phyloP scores from a whole-genome alignment of 352 stramenopile genomes.

The Globisporangium irregulare region DNA sequence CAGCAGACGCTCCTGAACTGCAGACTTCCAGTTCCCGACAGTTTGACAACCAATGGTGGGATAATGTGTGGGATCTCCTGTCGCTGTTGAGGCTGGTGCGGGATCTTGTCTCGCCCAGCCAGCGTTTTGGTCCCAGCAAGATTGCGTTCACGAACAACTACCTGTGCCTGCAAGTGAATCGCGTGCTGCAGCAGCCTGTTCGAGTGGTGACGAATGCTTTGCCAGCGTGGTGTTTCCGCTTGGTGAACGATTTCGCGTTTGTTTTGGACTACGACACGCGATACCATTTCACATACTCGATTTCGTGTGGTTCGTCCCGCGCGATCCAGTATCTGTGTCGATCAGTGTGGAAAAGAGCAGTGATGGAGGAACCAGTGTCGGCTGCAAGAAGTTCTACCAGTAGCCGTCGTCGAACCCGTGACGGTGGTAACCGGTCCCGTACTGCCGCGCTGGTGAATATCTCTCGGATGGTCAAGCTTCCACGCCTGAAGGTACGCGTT shows the following conservation, averaged over 20 bases:
- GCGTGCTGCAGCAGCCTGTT: constrained; percentile 54
- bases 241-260: constrained; percentile 59
- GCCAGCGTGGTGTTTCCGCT: constrained; percentile 46
- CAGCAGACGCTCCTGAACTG: background rate
- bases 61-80: constrained; percentile 63
- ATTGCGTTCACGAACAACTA: constrained; percentile 53
- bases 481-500: constrained; percentile 73
- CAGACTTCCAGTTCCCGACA: background rate
- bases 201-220: constrained; percentile 63
- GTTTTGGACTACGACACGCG: constrained; percentile 65
- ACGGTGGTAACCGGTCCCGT: constrained; percentile 31
- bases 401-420: constrained; percentile 31
- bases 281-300: constrained; percentile 66
- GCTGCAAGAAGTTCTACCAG: constrained; percentile 5
- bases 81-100: constrained; percentile 42
- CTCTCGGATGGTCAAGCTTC: constrained; percentile 68
- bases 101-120: constrained; percentile 18
- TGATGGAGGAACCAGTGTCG: constrained; percentile 42
- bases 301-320: constrained; percentile 57
- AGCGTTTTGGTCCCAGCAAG: background rate
- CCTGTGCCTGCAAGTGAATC: constrained; percentile 55
- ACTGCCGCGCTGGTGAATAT: constrained; percentile 46
- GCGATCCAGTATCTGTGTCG: constrained; percentile 69
- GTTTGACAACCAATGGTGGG: constrained; percentile 34
- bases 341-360: constrained; percentile 61